Evolutionary conservation across 805 yeast species (phyloP).

Genomic region (Osmozyma mogii): DNA sequence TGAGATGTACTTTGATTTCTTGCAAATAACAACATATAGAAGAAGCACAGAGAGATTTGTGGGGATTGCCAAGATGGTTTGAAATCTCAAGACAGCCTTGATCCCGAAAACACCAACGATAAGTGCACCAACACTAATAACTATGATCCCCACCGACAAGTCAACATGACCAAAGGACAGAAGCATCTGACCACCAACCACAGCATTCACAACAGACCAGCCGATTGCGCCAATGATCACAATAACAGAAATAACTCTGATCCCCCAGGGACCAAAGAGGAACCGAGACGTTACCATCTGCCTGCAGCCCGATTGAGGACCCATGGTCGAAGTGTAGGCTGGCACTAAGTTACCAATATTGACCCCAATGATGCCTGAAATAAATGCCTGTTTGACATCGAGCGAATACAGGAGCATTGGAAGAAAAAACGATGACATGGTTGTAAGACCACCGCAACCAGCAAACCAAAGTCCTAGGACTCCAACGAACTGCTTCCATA

Average conservation of each 20-base stretch:
- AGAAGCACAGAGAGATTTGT: constrained; percentile 21
- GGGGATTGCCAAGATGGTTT: constrained; percentile 22
- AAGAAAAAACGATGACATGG: constrained; percentile 30
- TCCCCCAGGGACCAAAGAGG: constrained; percentile 30
- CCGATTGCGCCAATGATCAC: constrained; percentile 28
- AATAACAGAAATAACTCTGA: constrained; percentile 21
- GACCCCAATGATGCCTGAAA: constrained; percentile 23
- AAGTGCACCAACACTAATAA: constrained; percentile 19
- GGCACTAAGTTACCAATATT: constrained; percentile 29
- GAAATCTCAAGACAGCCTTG: constrained; percentile 20
- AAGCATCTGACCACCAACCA: constrained; percentile 29
- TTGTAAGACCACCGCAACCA: constrained; percentile 31
- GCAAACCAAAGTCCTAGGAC: constrained; percentile 32
- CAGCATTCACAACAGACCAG: constrained; percentile 33
- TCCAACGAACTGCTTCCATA: constrained; percentile 17
- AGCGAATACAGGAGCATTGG: constrained; percentile 24
- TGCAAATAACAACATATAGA: constrained; percentile 25
- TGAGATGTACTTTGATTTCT: constrained; percentile 13
- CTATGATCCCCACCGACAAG: constrained; percentile 9
- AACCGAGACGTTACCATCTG: constrained; percentile 32
- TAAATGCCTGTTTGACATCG: constrained; percentile 18
- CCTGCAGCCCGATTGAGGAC: constrained; percentile 30
- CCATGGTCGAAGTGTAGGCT: constrained; percentile 32
- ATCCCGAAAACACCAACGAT: constrained; percentile 28
- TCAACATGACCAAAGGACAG: constrained; percentile 8